phyloP scores from a whole-genome alignment of 257 asterid genomes.

The Salvia rosmarinus region DNA sequence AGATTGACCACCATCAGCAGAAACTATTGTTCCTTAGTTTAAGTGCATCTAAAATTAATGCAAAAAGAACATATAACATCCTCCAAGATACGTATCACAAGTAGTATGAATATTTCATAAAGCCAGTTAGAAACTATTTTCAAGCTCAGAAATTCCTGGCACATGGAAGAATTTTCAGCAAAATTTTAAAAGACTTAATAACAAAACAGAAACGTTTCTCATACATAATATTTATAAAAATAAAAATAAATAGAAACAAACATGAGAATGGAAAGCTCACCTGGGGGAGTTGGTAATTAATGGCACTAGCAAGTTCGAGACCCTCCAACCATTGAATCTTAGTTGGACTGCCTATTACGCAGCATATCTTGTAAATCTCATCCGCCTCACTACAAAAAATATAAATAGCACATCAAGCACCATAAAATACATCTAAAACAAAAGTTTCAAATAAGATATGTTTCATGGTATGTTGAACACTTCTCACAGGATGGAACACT shows the following conservation, averaged over 20 bases:
- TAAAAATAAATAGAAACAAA: not conserved
- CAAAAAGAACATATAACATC: not conserved
- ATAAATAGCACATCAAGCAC: slow-evolving; percentile 25
- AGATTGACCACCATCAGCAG: not conserved
- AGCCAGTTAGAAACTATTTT: not conserved
- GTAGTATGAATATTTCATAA: not conserved
- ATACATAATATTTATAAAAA: not conserved
- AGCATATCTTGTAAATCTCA: slow-evolving; percentile 88
- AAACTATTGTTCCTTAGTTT: slow-evolving; percentile 1
- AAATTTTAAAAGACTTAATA: not conserved
- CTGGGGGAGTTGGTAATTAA: slow-evolving; percentile 82
- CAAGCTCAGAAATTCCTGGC: not conserved
- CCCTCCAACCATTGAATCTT: slow-evolving; percentile 78
- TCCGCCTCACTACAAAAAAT: slow-evolving; percentile 76
- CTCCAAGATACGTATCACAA: not conserved
- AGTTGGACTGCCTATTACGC: slow-evolving; percentile 80
- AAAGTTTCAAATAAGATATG: not conserved
- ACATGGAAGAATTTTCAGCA: not conserved
- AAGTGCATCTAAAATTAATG: not conserved
- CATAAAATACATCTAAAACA: not conserved
- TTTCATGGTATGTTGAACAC: not conserved
- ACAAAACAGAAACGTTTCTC: slow-evolving; percentile 5
- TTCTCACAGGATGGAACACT: not conserved
- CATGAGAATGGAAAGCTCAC: slow-evolving; percentile 44
- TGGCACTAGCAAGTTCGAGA: slow-evolving; percentile 75